phyloP scores from a whole-genome alignment of 352 stramenopile genomes.

The Phytophthora cryptogea region DNA sequence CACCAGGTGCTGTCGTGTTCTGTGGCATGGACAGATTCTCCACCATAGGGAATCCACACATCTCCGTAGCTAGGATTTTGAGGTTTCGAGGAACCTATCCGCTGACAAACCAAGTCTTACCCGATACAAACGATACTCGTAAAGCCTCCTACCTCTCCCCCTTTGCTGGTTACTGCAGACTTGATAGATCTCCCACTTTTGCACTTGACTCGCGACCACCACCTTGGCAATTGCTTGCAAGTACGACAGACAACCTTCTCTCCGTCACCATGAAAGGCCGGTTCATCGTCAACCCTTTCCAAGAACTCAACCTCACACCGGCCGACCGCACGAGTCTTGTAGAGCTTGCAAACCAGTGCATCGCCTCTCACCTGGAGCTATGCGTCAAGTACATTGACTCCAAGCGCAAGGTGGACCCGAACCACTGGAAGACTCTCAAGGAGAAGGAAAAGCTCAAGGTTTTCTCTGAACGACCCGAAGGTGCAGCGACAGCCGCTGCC shows the following conservation, averaged over 20 bases:
- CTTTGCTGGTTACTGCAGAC: background rate
- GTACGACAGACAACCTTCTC: background rate
- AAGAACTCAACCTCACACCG: conserved; percentile 17
- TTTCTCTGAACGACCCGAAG: conserved; percentile 15
- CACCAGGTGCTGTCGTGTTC: background rate
- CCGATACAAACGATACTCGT: conserved; percentile 1
- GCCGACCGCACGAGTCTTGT: conserved; percentile 12
- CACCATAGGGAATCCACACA: conserved; percentile 2
- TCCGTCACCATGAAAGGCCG: conserved; percentile 16
- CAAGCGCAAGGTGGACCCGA: conserved; percentile 23
- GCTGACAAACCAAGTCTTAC: conserved; percentile 17
- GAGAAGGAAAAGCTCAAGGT: conserved; percentile 21
- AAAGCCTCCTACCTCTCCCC: conserved; percentile 1
- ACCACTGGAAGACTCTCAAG: conserved; percentile 27
- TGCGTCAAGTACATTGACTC: conserved; percentile 28
- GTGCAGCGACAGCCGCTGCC: conserved; percentile 3
- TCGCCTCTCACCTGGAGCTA: conserved; percentile 15
- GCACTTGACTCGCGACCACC: conserved; percentile 5
- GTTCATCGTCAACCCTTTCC: conserved; percentile 33
- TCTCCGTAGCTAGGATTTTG: background rate
- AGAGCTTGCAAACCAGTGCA: conserved; percentile 21
- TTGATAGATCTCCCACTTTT: conserved; percentile 6
- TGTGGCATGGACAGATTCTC: background rate
- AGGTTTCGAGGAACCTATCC: background rate
- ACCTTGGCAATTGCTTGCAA: background rate